Conservation (phyloP, 225 moss, liverwort and hornwort species). For the Thuidium tamariscinum region DNA sequence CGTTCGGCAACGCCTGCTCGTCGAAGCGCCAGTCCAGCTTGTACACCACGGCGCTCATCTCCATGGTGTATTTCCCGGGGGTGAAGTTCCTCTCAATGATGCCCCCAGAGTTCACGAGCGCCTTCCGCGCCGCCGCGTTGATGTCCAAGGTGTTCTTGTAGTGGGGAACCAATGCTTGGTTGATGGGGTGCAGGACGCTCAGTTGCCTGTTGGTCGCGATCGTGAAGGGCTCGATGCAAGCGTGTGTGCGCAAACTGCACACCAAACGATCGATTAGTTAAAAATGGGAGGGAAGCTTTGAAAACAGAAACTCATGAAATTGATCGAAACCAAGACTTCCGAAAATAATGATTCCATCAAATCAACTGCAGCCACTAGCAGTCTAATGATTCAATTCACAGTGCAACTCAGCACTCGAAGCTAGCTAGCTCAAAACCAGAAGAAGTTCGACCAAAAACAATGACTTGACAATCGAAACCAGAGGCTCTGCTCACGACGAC, state of each 20-base stretch:
- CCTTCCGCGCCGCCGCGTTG: slow-evolving; percentile 39
- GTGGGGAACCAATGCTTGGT: slow-evolving; percentile 29
- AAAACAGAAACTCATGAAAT: neutral
- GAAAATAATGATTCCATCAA: neutral
- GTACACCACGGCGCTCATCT: slow-evolving; percentile 38
- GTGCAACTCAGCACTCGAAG: neutral
- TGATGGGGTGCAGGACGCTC: slow-evolving; percentile 34
- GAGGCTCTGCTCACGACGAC: neutral
- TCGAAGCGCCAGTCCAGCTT: slow-evolving; percentile 43
- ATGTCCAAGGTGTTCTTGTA: slow-evolving; percentile 42
- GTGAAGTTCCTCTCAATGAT: slow-evolving; percentile 42
- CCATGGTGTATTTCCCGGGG: slow-evolving; percentile 24
- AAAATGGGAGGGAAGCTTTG: no score
- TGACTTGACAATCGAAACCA: neutral
- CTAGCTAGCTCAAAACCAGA: neutral
- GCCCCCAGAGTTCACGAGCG: slow-evolving; percentile 14
- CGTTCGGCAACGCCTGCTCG: slow-evolving; percentile 41
- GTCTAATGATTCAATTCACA: neutral
- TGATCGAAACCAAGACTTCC: neutral
- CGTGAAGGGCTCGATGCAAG: slow-evolving; percentile 24
- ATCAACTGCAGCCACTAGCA: neutral
- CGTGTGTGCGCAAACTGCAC: slow-evolving; percentile 38
- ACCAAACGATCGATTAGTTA: neutral
- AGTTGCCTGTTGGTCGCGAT: slow-evolving; percentile 47
- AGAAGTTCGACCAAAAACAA: neutral